phyloP scores from a whole-genome alignment of 345 rosid genomes.

The Arabidopsis arenosa region DNA sequence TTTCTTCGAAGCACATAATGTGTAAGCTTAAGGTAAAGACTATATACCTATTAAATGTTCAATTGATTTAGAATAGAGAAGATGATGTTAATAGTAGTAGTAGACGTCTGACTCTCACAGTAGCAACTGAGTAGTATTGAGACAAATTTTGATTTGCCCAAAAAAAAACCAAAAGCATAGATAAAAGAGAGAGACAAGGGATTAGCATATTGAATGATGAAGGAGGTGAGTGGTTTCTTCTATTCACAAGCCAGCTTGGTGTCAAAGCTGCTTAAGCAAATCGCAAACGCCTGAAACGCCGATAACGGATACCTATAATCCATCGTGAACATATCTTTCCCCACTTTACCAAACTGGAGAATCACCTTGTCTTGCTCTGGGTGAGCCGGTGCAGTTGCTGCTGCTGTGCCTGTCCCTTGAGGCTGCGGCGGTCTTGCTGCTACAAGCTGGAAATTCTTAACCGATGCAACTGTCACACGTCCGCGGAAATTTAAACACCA shows the following conservation, averaged over 20 bases:
- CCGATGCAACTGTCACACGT: constrained; percentile 71
- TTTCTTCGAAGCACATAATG: not conserved
- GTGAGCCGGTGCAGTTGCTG: constrained; percentile 46
- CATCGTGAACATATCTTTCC: constrained; percentile 98
- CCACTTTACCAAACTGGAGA: constrained; percentile 95
- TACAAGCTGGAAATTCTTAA: constrained; percentile 69
- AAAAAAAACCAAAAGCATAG: constrained; percentile 12
- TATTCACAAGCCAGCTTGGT: constrained; percentile 99
- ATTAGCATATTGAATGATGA: constrained; percentile 43
- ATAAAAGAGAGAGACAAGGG: constrained; percentile 21
- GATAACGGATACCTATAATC: constrained; percentile 94
- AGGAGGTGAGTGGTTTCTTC: constrained; percentile 28
- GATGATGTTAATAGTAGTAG: constrained; percentile 37
- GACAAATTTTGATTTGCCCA: constrained; percentile 33
- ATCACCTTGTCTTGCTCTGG: constrained; percentile 85
- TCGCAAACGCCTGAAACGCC: constrained; percentile 96
- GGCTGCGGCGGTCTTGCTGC: constrained; percentile 55
- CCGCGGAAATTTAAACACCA: constrained; percentile 75
- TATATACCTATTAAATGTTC: constrained; percentile 23
- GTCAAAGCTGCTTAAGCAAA: constrained; percentile 99
- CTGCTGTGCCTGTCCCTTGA: constrained; percentile 46
- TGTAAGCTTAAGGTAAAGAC: not conserved
- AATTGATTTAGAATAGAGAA: constrained; percentile 33
- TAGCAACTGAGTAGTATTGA: constrained; percentile 34
- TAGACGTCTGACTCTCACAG: constrained; percentile 36